A percentile compares a stretch with the other conserved stretches of the same genome.
Conservation (phyloP, 2,329 filamentous ascomycete genomes). For the Pezicula neosporulosa region DNA sequence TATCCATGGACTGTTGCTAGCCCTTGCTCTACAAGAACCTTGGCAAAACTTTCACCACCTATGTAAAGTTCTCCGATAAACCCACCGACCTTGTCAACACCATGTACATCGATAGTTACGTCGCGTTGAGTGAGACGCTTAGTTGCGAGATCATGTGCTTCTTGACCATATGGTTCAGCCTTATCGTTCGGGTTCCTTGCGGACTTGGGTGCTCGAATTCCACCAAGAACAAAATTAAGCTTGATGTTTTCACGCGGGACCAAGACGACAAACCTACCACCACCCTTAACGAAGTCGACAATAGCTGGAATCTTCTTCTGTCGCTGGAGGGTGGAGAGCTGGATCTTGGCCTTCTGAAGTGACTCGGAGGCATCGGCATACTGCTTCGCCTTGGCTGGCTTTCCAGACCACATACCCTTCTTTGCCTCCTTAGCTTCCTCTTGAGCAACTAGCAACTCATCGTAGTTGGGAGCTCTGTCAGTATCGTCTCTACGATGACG, state of each 20-base stretch:
- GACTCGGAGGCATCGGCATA: constrained; percentile 90
- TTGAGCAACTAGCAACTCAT: constrained; percentile 78
- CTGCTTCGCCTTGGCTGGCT: constrained; percentile 77
- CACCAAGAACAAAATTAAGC: constrained; percentile 89
- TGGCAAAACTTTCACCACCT: constrained; percentile 93
- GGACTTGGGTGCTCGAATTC: constrained; percentile 85
- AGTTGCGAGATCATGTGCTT: constrained; percentile 89
- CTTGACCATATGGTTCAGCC: constrained; percentile 90
- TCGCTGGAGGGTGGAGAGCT: constrained; percentile 80
- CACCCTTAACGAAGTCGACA: constrained; percentile 98
- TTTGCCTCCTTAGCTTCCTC: constrained; percentile 80
- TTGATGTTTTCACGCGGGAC: constrained; percentile 92
- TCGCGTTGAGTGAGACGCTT: constrained; percentile 89
- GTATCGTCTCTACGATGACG: constrained; percentile 93
- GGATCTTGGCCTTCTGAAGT: constrained; percentile 92
- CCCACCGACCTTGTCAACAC: constrained; percentile 92
- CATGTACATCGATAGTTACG: constrained; percentile 92
- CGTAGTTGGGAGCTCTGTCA: constrained; percentile 90
- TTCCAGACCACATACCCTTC: constrained; percentile 94
- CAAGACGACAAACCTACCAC: constrained; percentile 86
- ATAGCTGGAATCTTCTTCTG: constrained; percentile 91
- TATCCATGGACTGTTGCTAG: constrained; percentile 89
- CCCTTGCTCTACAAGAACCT: constrained; percentile 89
- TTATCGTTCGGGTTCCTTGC: constrained; percentile 74
- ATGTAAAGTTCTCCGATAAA: constrained; percentile 95